Evolutionary conservation across 306 rosid genomes (phyloP).

Genomic region (Cyamopsis tetragonoloba): DNA sequence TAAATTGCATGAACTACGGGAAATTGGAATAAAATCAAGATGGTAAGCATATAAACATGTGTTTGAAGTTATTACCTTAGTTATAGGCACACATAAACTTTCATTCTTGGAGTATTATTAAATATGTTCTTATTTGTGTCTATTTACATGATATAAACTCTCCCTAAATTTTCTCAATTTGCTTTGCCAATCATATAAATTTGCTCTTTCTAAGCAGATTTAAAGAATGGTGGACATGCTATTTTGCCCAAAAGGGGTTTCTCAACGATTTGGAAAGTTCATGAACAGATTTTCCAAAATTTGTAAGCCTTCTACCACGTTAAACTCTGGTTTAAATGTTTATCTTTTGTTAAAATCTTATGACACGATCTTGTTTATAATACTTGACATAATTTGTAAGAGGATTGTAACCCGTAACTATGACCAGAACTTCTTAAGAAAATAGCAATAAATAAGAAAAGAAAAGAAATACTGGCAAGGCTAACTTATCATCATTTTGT

Average conservation of each 20-base stretch:
- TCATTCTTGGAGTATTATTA: not conserved
- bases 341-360: not conserved
- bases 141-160: not conserved
- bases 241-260: not conserved
- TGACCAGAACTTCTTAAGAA: not conserved
- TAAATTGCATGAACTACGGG: constrained; percentile 56
- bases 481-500: not conserved
- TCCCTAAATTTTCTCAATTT: not conserved
- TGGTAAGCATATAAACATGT: constrained; percentile 32
- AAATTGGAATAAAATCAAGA: constrained; percentile 41
- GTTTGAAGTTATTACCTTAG: constrained; percentile 5
- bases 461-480: not conserved
- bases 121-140: not conserved
- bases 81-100: constrained; percentile 11
- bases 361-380: not conserved
- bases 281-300: constrained; percentile 15
- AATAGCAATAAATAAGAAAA: not conserved
- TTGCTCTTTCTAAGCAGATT: constrained; percentile 1
- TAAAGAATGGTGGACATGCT: not conserved
- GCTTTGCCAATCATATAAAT: not conserved
- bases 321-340: not conserved
- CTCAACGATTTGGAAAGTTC: not conserved
- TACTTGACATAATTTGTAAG: not conserved
- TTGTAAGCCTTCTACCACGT: constrained; percentile 18
- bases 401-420: constrained; percentile 5